These are phyloP conservation scores for Pichia rugopelliculosa DNA, from an alignment of 805 yeast species.

Conservation along the genomic window DNA sequence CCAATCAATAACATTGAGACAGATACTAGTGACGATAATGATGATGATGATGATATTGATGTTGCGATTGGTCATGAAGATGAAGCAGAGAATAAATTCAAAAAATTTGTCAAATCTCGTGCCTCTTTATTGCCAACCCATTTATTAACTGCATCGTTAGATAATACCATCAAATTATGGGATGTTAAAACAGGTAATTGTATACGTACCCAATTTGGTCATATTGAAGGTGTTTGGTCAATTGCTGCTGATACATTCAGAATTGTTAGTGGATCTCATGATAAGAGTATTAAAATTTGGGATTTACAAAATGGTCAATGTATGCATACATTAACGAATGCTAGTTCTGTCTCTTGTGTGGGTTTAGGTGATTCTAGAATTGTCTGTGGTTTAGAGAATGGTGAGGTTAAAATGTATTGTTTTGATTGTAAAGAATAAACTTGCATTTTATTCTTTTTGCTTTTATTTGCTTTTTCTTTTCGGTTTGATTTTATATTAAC, in stretches of 20 bases:
- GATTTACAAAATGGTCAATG: slow-evolving; percentile 92
- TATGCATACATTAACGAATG: slow-evolving; percentile 84
- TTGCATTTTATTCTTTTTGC: background rate
- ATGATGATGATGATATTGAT: slow-evolving; percentile 10
- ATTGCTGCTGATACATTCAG: slow-evolving; percentile 94
- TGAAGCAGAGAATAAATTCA: slow-evolving; percentile 14
- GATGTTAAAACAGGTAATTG: slow-evolving; percentile 82
- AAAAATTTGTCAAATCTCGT: slow-evolving; percentile 14
- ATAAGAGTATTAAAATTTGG: slow-evolving; percentile 86
- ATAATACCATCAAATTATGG: slow-evolving; percentile 91
- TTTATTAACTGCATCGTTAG: slow-evolving; percentile 78
- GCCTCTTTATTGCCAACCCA: slow-evolving; percentile 64
- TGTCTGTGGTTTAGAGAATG: slow-evolving; percentile 86
- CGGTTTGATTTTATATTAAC: background rate
- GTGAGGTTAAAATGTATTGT: slow-evolving; percentile 76
- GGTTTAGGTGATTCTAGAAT: slow-evolving; percentile 84
- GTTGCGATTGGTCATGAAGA: slow-evolving; percentile 15
- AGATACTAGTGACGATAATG: background rate
- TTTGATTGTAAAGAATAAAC: slow-evolving; percentile 41
- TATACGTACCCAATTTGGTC: slow-evolving; percentile 92
- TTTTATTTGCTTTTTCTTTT: background rate
- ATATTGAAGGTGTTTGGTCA: slow-evolving; percentile 97
- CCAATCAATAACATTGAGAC: slow-evolving; percentile 3
- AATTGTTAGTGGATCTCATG: slow-evolving; percentile 92
- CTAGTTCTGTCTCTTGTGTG: slow-evolving; percentile 55